Percentiles rank a stretch among this genome's conserved stretches.
phyloP scores from a whole-genome alignment of 257 asterid species.

The Salvia splendens region DNA sequence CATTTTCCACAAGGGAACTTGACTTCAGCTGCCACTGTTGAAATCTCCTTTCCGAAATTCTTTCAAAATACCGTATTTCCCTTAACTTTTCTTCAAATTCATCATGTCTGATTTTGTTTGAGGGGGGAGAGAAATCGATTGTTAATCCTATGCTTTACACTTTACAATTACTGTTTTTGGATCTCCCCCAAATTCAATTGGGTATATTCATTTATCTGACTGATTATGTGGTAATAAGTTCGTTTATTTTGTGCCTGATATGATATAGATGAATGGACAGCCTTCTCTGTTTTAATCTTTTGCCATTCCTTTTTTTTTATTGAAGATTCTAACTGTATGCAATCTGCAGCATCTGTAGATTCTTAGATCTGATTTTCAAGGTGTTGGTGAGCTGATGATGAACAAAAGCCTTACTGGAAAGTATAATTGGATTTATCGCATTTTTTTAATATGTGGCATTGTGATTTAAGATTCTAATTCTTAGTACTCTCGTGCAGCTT shows the following conservation, averaged over 20 bases:
- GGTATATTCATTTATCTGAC: neutral
- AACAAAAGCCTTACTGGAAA: neutral
- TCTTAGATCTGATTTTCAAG: slow-evolving; percentile 28
- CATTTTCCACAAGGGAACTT: no score
- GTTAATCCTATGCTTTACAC: slow-evolving; percentile 5
- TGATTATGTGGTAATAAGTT: neutral
- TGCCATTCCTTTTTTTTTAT: neutral
- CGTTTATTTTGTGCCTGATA: neutral
- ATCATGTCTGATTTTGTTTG: slow-evolving; percentile 16
- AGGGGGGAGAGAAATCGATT: slow-evolving; percentile 1
- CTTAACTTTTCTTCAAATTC: slow-evolving; percentile 18
- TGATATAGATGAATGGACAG: slow-evolving; percentile 8
- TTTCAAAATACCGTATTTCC: neutral
- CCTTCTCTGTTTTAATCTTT: neutral
- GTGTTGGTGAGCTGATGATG: neutral
- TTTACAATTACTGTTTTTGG: neutral
- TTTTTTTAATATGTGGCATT: no score
- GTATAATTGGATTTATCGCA: no score
- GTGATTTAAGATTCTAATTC: no score
- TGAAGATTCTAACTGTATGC: slow-evolving; percentile 4
- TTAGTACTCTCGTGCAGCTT: no score
- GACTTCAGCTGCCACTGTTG: no score
- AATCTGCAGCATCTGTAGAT: slow-evolving; percentile 21
- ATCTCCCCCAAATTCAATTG: neutral
- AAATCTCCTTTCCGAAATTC: neutral